These are phyloP conservation scores for Marasmius tenuissimus DNA, from an alignment of 1,284 basidiomycete genomes.

Conservation along the genomic window DNA sequence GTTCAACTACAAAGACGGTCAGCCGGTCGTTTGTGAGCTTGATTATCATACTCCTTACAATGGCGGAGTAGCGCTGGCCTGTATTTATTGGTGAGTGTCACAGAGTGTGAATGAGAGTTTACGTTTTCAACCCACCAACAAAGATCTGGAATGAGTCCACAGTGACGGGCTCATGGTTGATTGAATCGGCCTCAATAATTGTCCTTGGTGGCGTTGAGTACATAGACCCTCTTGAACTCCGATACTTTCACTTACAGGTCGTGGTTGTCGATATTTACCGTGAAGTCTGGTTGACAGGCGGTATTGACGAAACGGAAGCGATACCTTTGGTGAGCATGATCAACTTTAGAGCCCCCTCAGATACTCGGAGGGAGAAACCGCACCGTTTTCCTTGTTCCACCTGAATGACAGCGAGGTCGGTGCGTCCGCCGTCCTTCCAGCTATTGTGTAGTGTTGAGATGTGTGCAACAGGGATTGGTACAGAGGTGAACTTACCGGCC, in stretches of 20 bases:
- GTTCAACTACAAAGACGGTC: conserved; percentile 18
- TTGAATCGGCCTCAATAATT: conserved; percentile 43
- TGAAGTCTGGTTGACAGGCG: conserved; percentile 32
- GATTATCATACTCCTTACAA: too few relatives aligned
- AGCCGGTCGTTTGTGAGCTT: not conserved
- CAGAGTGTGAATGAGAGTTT: too few relatives aligned
- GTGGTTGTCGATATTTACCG: conserved; percentile 26
- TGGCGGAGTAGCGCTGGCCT: not conserved
- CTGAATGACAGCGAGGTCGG: conserved; percentile 16
- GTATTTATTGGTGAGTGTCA: conserved; percentile 3
- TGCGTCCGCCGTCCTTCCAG: not conserved
- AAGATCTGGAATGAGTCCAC: conserved; percentile 31
- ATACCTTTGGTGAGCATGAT: conserved; percentile 20
- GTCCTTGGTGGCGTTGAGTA: conserved; percentile 15
- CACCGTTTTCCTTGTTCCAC: conserved; percentile 15
- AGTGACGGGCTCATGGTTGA: conserved; percentile 28
- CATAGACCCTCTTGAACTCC: not conserved
- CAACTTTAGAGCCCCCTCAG: not conserved
- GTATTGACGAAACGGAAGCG: conserved; percentile 37
- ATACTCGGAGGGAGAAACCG: not conserved
- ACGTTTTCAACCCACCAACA: conserved; percentile 8
- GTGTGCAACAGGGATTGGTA: not conserved
- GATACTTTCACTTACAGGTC: not conserved
- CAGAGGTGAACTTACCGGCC: conserved; percentile 33
- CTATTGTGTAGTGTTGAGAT: not conserved